Conservation (phyloP, 768 basidiomycete species). For the Gloeophyllum trabeum region DNA sequence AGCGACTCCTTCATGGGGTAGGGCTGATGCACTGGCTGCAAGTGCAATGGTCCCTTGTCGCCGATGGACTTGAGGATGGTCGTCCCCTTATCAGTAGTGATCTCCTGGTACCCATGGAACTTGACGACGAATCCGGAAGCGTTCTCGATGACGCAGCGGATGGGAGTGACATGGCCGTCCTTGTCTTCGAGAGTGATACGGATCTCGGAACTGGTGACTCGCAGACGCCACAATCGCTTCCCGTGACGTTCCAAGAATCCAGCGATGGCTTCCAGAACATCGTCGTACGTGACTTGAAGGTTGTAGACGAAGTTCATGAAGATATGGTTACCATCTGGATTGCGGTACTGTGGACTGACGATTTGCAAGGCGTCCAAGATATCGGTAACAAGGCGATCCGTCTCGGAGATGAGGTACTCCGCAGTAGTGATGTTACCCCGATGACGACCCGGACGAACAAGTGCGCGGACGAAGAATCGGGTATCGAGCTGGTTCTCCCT, state of each 20-base stretch:
- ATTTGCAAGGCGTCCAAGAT: constrained; percentile 94
- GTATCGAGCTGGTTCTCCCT: constrained; percentile 96
- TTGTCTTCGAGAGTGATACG: constrained; percentile 89
- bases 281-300: constrained; percentile 89
- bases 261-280: constrained; percentile 93
- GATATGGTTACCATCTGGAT: constrained; percentile 96
- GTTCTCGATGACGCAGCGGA: constrained; percentile 97
- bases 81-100: constrained; percentile 89
- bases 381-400: constrained; percentile 89
- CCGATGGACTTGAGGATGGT: constrained; percentile 97
- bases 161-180: constrained; percentile 91
- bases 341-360: constrained; percentile 79
- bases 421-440: constrained; percentile 87
- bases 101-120: constrained; percentile 97
- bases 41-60: constrained; percentile 91
- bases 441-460: constrained; percentile 91
- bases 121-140: constrained; percentile 98
- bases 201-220: constrained; percentile 97
- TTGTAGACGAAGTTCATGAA: constrained; percentile 99
- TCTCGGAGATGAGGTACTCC: constrained; percentile 98
- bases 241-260: constrained; percentile 99
- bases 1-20: constrained; percentile 98
- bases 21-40: constrained; percentile 86
- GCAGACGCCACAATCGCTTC: constrained; percentile 94
- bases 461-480: constrained; percentile 94